Evolutionary conservation across 1,284 basidiomycete species (phyloP), one percentile per base, ranked within the genome.

Genomic region (Cryptococcus amylolentus): DNA sequence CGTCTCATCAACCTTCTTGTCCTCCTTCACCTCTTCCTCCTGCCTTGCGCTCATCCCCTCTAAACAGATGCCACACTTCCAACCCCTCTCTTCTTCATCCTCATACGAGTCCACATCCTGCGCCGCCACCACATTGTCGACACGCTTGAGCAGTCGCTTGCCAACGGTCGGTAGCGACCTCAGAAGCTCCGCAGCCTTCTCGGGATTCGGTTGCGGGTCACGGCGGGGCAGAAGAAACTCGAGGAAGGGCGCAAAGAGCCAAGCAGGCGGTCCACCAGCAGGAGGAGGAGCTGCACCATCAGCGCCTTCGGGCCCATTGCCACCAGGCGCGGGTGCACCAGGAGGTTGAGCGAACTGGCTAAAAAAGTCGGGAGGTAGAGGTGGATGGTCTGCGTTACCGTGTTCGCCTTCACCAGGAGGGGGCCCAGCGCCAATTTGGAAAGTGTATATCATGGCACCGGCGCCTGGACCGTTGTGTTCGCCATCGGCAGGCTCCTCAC

Each of bases 31-130:
- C 13, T 42, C 51, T 27, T 57, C 42, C 27, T 43, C 51, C 20
- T 57, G 55, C 16, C 51, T 42, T 41, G 26, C 51, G 43, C 18
- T 37, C 14, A 62, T 27, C 9, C 73, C 72, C 18, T 76, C 71
- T 23, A 75, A 58, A 54, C 74, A 76, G 23, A 75, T 65, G 0
- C 69, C 69, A 44, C 74, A 76, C 18, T 72, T 72, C 73, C 71
- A 73, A 1, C 70, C 74, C 14, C 62, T 62, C 13, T 56, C 53
- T 16, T 65, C 67, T 13, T 61, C 58, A 27, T 59, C 61, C 45
- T 66, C 61, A 38, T 56, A 63, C 46, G 52, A 54, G 6, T 62
- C 52, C 3, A 56, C 57, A 47, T 68, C 65, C 51, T 74, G 72
- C 3, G 72, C 72, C 1, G 64, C 60, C 18, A 70, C 56, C 9